Conservation (phyloP, 257 asterid species). For the Rehmannia glutinosa region DNA sequence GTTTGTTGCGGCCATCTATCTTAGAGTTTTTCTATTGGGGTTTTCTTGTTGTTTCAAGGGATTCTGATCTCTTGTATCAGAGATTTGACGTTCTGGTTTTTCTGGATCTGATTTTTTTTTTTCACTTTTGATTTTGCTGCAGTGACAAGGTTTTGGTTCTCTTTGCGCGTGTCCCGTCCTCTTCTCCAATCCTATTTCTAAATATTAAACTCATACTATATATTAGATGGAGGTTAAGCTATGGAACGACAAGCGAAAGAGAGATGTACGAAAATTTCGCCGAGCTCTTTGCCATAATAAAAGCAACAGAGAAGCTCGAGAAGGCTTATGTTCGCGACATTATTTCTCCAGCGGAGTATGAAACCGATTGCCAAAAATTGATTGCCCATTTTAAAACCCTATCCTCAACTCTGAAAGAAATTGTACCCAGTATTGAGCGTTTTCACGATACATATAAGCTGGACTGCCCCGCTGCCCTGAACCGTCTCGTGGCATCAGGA, state of each 20-base stretch:
- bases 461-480: constrained; percentile 82
- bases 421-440: constrained; percentile 74
- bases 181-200: constrained; percentile 67
- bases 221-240: constrained; percentile 85
- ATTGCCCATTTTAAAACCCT: constrained; percentile 83
- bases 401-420: constrained; percentile 70
- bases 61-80: no score
- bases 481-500: constrained; percentile 73
- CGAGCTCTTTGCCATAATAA: constrained; percentile 83
- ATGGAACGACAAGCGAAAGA: constrained; percentile 93
- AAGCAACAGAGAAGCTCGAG: constrained; percentile 82
- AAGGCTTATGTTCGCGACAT: constrained; percentile 85
- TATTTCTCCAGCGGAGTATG: constrained; percentile 59
- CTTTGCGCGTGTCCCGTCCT: constrained; percentile 96
- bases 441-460: constrained; percentile 82
- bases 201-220: neutral
- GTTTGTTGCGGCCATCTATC: neutral
- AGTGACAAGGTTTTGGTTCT: constrained; percentile 32
- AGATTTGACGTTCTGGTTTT: neutral
- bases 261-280: constrained; percentile 92
- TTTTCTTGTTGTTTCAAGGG: neutral
- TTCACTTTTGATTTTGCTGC: constrained; percentile 21
- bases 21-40: neutral
- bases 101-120: constrained; percentile 14
- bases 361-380: constrained; percentile 70